Percentiles rank a stretch among this genome's conserved stretches.
Evolutionary conservation across 345 rosid genomes (phyloP).

Genomic region (Punica granatum): DNA sequence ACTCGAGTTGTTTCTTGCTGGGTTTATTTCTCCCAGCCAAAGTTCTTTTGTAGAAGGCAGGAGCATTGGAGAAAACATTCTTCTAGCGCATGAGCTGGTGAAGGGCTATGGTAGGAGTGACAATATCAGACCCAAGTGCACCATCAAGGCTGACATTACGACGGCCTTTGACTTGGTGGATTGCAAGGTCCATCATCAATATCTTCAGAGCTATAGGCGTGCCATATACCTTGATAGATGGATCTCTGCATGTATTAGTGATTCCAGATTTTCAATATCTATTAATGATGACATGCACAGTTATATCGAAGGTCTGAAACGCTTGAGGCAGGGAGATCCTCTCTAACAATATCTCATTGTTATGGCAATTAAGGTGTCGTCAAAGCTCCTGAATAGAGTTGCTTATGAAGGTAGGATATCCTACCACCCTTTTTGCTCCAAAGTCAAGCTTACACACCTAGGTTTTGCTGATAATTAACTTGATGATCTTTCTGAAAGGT

Average conservation of each 20-base stretch:
- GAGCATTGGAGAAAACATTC: neutral
- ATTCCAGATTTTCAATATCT: neutral
- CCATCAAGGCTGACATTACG: neutral
- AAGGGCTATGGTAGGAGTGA: neutral
- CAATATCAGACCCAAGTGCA: neutral
- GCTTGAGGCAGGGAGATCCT: neutral
- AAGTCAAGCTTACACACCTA: neutral
- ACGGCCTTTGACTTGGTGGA: neutral
- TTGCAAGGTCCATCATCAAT: neutral
- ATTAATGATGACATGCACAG: neutral
- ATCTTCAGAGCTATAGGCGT: neutral
- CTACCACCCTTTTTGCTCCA: neutral
- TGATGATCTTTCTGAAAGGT: neutral
- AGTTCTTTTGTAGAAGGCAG: neutral
- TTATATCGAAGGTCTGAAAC: neutral
- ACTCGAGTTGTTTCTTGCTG: neutral
- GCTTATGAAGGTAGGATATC: neutral
- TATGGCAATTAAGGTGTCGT: neutral
- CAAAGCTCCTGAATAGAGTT: neutral
- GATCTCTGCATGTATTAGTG: neutral
- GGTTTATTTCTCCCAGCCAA: neutral
- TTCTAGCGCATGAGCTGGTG: neutral
- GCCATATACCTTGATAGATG: neutral
- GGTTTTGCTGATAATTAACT: neutral
- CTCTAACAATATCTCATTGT: neutral